Conservation (phyloP, 108 stramenopile genomes). For the Pseudonitzschia multistriata region DNA sequence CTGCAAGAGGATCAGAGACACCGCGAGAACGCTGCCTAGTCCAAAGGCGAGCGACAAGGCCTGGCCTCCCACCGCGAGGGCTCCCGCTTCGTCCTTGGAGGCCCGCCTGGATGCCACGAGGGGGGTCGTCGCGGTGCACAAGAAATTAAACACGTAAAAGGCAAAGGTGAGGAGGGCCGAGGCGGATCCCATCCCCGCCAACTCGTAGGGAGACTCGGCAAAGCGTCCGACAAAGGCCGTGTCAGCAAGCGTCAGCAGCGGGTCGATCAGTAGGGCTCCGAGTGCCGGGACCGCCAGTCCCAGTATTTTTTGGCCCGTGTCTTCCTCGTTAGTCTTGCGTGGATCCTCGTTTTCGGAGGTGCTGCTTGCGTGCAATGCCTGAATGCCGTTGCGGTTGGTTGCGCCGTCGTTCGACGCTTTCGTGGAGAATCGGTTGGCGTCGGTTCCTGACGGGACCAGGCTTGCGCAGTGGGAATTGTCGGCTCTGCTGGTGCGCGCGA, state of each 20-base stretch:
- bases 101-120: slow-evolving; percentile 62
- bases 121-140: slow-evolving; percentile 83
- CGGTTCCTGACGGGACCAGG: background rate
- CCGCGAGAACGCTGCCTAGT: slow-evolving; percentile 46
- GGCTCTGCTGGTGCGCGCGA: background rate
- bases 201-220: slow-evolving; percentile 52
- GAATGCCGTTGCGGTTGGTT: background rate
- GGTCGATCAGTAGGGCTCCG: slow-evolving; percentile 74
- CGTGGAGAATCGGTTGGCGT: background rate
- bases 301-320: slow-evolving; percentile 54
- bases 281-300: slow-evolving; percentile 72
- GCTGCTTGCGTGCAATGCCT: background rate
- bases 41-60: slow-evolving; percentile 65
- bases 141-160: slow-evolving; percentile 82
- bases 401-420: background rate
- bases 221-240: slow-evolving; percentile 82
- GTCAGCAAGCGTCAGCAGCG: slow-evolving; percentile 81
- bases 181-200: slow-evolving; percentile 81
- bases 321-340: background rate
- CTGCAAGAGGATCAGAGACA: slow-evolving; percentile 36
- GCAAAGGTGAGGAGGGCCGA: slow-evolving; percentile 75
- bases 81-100: slow-evolving; percentile 49
- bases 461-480: background rate
- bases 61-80: slow-evolving; percentile 71
- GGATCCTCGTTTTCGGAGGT: background rate